Evolutionary conservation across 1,284 basidiomycete genomes (phyloP), one percentile per base, ranked within the genome.

Genomic region (Fomitiporia mediterranea): DNA sequence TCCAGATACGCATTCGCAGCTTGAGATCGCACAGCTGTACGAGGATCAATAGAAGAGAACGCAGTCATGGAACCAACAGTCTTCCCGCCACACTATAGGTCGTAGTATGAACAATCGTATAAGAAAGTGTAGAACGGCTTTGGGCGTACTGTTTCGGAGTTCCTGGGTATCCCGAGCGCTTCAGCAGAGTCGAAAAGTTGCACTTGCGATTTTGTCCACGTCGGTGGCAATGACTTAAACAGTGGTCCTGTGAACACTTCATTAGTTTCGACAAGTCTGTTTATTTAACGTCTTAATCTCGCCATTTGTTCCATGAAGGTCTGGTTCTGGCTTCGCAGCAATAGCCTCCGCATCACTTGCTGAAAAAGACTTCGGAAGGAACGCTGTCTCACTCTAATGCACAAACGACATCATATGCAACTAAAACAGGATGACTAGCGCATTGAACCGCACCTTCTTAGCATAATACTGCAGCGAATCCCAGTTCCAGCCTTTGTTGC

Each of bases 401-500:
- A n/a, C n/a, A n/a, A n/a, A n/a, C n/a, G n/a, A n/a, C n/a, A n/a
- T 3, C 19, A 34, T 21, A 5, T 13, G 35, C 6, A 40, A 40
- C 35, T 8, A 40, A 5, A n/a, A 19, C 13, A 28, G 19, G 37
- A 25, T 8, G 13, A 15, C 13, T 47, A 25, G 19, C 11, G 15
- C 30, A 19, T 34, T 7, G 11, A 4, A 19, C 21, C 5, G 13
- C 37, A 44, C 50, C 40, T 54, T 61, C 53, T 53, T 51, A 15
- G 28, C 23, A 40, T 61, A 61, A 28, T 61, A 35, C n/a, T 34
- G 40, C 21, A 48, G 55, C 15, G 34, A 43, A 1, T 56, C 58
- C 60, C 60, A 61, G 25, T 54, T 59, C 60, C 60, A 61, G 1
- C 60, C 60, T 21, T 54, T 39, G 42, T 60, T 61, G 3, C 58